Evolutionary conservation across 2,329 filamentous ascomycete genomes (phyloP).

Genomic region (Neopestalotiopsis sp.): DNA sequence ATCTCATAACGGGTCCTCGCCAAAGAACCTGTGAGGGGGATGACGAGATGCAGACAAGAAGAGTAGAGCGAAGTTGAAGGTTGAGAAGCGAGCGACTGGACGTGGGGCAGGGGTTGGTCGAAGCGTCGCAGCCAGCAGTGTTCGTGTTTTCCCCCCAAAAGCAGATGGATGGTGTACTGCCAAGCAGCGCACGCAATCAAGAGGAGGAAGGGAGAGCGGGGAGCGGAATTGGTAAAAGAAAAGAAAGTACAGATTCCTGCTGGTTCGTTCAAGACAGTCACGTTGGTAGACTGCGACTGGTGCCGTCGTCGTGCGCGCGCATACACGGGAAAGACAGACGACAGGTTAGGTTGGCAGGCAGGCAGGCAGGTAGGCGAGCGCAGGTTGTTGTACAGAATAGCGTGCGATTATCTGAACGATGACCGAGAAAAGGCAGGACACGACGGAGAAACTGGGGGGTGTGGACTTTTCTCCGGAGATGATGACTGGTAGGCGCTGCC

Average conservation of each 20-base stretch:
- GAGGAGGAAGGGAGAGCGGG: neutral
- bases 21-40: neutral
- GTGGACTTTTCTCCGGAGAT: neutral
- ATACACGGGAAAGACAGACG: neutral
- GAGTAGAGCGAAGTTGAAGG: neutral
- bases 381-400: neutral
- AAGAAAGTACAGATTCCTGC: neutral
- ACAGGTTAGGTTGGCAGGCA: neutral
- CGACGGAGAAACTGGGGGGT: neutral
- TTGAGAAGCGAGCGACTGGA: neutral
- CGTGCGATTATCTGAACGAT: too few species aligned
- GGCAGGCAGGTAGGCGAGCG: neutral
- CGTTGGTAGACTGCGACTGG: neutral
- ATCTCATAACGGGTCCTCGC: slow-evolving; percentile 9
- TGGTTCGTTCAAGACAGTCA: slow-evolving; percentile 6
- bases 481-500: neutral
- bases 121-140: neutral
- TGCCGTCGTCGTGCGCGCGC: neutral
- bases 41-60: neutral
- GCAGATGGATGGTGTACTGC: slow-evolving; percentile 1
- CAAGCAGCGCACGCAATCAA: neutral
- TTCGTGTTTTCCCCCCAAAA: neutral
- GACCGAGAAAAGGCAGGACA: neutral
- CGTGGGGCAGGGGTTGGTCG: slow-evolving; percentile 5
- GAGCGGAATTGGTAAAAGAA: neutral